Conservation (phyloP, 306 rosid genomes). For the Casuarina cunninghamiana region DNA sequence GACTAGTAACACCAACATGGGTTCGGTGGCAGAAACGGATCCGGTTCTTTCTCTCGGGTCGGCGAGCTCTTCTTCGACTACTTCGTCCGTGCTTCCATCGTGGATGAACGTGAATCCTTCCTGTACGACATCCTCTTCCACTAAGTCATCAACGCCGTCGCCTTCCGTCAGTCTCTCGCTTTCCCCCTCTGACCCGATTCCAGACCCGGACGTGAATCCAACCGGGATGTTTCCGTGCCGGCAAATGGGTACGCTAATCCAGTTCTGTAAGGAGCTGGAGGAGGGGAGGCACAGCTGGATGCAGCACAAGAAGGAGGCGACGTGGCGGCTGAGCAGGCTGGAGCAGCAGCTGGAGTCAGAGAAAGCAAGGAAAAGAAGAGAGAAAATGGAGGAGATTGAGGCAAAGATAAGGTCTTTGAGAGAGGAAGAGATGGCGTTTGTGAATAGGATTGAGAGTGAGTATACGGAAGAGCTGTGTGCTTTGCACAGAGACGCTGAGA, state of each 20-base stretch:
- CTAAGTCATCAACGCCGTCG: constrained; percentile 36
- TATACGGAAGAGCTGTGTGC: constrained; percentile 23
- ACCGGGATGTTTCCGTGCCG: constrained; percentile 20
- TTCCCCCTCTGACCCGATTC: constrained; percentile 38
- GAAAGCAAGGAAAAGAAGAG: constrained; percentile 46
- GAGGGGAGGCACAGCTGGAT: constrained; percentile 47
- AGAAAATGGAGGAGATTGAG: constrained; percentile 46
- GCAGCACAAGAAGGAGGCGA: constrained; percentile 47
- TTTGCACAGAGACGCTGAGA: constrained; percentile 39
- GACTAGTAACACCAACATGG: background rate
- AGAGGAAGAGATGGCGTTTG: constrained; percentile 36
- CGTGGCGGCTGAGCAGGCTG: constrained; percentile 51
- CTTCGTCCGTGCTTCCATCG: constrained; percentile 31
- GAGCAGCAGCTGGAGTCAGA: constrained; percentile 55
- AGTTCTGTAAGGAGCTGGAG: constrained; percentile 38
- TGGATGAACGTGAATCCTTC: constrained; percentile 39
- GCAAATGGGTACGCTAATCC: constrained; percentile 27
- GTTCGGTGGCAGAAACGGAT: constrained; percentile 29
- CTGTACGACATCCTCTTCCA: constrained; percentile 29
- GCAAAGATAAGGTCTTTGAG: constrained; percentile 33
- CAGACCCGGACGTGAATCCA: constrained; percentile 24
- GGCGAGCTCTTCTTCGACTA: constrained; percentile 6
- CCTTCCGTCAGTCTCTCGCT: constrained; percentile 43
- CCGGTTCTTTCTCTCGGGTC: constrained; percentile 42
- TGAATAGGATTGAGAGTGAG: constrained; percentile 38